Evolutionary conservation across 306 rosid species (phyloP).

Genomic region (Pyrus communis): DNA sequence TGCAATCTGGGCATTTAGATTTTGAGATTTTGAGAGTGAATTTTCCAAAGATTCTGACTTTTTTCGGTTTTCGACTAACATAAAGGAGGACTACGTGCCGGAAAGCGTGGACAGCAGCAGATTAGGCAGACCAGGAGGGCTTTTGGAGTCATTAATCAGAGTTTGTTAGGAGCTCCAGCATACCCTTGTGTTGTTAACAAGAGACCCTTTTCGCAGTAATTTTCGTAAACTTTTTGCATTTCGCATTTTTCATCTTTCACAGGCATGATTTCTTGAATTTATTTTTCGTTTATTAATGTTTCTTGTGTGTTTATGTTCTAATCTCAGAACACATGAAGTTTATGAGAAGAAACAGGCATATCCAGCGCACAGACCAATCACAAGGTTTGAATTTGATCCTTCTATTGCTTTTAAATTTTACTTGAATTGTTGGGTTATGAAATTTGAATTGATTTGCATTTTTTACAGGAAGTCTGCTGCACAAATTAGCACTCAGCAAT

Average conservation of each 20-base stretch:
- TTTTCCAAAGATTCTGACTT: conserved; percentile 5
- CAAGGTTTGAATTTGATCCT: conserved; percentile 44
- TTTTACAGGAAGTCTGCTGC: conserved; percentile 68
- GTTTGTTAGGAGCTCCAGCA: conserved; percentile 42
- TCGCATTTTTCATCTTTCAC: background rate
- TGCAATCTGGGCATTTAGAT: background rate
- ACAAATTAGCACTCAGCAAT: conserved; percentile 49
- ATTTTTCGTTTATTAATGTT: background rate
- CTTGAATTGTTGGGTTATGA: background rate
- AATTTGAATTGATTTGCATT: conserved; percentile 9
- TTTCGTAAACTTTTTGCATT: background rate
- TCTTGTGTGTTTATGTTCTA: background rate
- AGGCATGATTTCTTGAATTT: background rate
- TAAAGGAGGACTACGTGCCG: conserved; percentile 40
- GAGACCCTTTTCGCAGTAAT: conserved; percentile 66
- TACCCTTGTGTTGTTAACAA: conserved; percentile 85
- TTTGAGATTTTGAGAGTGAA: conserved; percentile 1
- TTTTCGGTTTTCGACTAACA: background rate
- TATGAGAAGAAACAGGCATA: conserved; percentile 84
- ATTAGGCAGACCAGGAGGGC: conserved; percentile 65
- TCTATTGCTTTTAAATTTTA: background rate
- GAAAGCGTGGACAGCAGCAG: conserved; percentile 46
- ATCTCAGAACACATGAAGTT: conserved; percentile 46
- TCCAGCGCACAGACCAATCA: conserved; percentile 83
- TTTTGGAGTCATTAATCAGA: conserved; percentile 55